These are phyloP conservation scores for Phtheirospermum japonicum DNA, from an alignment of 257 asterid species.

Conservation along the genomic window DNA sequence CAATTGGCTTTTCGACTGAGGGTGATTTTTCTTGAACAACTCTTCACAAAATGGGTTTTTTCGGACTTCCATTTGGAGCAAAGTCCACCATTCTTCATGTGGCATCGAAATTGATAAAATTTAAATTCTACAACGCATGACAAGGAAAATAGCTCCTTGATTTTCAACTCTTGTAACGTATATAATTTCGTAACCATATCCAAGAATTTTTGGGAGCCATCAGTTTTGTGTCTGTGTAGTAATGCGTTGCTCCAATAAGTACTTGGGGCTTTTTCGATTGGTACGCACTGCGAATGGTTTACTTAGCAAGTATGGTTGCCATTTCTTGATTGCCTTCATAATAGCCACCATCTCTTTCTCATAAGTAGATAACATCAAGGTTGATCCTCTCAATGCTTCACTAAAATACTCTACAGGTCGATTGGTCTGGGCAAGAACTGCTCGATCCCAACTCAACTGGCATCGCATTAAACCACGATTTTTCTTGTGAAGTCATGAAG, in stretches of 20 bases:
- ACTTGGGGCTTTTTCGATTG: background rate
- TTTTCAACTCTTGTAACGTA: background rate
- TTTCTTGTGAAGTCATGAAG: background rate
- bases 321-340: background rate
- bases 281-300: background rate
- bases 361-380: no score
- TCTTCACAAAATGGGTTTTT: background rate
- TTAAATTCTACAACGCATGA: background rate
- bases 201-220: background rate
- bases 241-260: slow-evolving; percentile 5
- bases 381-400: slow-evolving; percentile 7
- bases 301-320: background rate
- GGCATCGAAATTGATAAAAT: slow-evolving; percentile 4
- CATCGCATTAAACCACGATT: slow-evolving; percentile 11
- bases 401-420: background rate
- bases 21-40: background rate
- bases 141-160: background rate
- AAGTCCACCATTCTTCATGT: slow-evolving; percentile 8
- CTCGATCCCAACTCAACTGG: slow-evolving; percentile 3
- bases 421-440: background rate
- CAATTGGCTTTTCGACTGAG: no score
- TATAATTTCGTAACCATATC: background rate
- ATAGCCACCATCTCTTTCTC: no score
- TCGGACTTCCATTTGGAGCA: background rate
- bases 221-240: background rate